phyloP scores from a whole-genome alignment of 768 basidiomycete genomes.

The Leucocoprinus birnbaumii region DNA sequence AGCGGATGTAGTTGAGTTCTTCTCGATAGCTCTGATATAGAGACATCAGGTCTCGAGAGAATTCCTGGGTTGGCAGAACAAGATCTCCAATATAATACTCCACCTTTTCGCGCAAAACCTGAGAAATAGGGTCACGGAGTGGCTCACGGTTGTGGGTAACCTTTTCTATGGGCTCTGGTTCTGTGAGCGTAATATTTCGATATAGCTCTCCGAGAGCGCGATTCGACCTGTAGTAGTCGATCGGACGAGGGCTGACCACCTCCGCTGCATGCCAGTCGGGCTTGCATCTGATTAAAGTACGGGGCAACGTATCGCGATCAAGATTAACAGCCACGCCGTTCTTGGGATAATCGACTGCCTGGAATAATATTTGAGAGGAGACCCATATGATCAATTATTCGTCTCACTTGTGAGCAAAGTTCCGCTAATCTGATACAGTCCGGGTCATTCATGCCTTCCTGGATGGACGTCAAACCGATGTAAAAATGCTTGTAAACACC shows the following conservation, averaged over 20 bases:
- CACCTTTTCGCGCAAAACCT: conserved; percentile 27
- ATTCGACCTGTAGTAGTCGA: conserved; percentile 69
- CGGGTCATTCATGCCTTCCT: conserved; percentile 62
- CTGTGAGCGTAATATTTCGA: conserved; percentile 52
- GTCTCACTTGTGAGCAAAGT: conserved; percentile 50
- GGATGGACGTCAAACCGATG: conserved; percentile 4
- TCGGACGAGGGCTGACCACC: conserved; percentile 45
- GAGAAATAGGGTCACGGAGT: conserved; percentile 36
- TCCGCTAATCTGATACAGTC: conserved; percentile 57
- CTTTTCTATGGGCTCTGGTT: conserved; percentile 25
- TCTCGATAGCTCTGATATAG: conserved; percentile 54
- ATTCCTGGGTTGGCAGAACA: conserved; percentile 11
- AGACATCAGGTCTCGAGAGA: conserved; percentile 26
- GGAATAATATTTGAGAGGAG: conserved; percentile 16
- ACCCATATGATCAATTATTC: background rate
- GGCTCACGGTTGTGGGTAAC: conserved; percentile 15
- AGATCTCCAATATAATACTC: conserved; percentile 23
- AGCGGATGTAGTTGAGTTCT: conserved; percentile 69
- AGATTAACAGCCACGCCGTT: conserved; percentile 66
- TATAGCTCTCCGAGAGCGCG: conserved; percentile 73
- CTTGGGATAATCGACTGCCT: conserved; percentile 83
- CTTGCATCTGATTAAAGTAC: conserved; percentile 57
- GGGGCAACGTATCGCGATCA: conserved; percentile 41
- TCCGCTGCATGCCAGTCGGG: conserved; percentile 79
- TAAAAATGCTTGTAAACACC: background rate